phyloP scores from a whole-genome alignment of 345 rosid genomes.

The Hypericum perforatum region DNA sequence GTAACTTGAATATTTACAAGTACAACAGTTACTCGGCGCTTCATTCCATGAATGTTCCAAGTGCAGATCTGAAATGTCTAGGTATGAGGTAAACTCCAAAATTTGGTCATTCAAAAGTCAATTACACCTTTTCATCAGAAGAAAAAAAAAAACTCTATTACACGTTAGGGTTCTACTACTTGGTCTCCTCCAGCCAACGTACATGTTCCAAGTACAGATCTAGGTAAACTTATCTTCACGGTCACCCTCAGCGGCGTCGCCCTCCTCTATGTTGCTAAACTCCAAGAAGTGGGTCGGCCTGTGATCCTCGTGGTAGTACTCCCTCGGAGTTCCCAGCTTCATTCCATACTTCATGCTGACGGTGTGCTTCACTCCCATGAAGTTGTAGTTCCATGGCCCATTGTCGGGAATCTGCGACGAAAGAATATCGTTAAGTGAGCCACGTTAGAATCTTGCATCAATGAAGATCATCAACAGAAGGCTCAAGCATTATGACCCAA shows the following conservation, averaged over 20 bases:
- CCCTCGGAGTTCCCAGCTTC: slow-evolving; percentile 79
- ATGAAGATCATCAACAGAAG: neutral
- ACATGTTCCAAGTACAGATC: neutral
- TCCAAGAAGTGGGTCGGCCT: slow-evolving; percentile 89
- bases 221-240: slow-evolving; percentile 81
- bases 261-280: slow-evolving; percentile 93
- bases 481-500: neutral
- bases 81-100: too few relatives aligned
- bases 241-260: slow-evolving; percentile 65
- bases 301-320: slow-evolving; percentile 88
- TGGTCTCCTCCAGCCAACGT: too few relatives aligned
- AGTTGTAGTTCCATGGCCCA: slow-evolving; percentile 95
- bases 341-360: slow-evolving; percentile 82
- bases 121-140: too few relatives aligned
- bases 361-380: slow-evolving; percentile 97
- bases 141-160: too few relatives aligned
- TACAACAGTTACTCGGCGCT: too few relatives aligned
- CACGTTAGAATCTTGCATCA: neutral
- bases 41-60: too few relatives aligned
- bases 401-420: slow-evolving; percentile 60
- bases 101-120: too few relatives aligned
- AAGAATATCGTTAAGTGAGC: neutral
- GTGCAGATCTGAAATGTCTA: too few relatives aligned
- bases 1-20: too few relatives aligned
- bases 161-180: too few relatives aligned